Base-by-base conservation (phyloP, 2,329 filamentous ascomycete genomes). In the Albophoma yamanashiensis region DNA sequence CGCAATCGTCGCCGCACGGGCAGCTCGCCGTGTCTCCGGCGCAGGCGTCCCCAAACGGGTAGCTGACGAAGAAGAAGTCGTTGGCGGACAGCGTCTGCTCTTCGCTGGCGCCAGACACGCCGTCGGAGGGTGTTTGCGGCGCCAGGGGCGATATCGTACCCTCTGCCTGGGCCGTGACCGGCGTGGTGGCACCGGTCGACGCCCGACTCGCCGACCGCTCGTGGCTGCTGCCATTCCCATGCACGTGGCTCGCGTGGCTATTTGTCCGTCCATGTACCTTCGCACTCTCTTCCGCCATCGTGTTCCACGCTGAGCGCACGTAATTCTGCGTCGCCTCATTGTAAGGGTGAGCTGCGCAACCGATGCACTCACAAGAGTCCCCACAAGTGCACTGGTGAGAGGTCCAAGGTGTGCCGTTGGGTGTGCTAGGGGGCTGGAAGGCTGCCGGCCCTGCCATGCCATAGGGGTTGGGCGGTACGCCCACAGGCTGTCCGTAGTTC, bases 301-400 rank as follows among this genome's bases (percentile, higher is more conserved):
- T 73, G 55, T 73, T 71, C 70, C 73, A 78, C 1, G 79, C 79
- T 8, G 79, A 80, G 58, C 79, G 75, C 3, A 86, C 76, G 61
- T 78, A 78, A 57, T 75, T 77, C 62, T 77, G 80, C 57, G 82
- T 89, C 27, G 85, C 82, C 9, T 83, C 78, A 64, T 89, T 89
- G 67, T 85, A 87, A 15, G 87, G 85, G 68, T 89, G 86, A 2
- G 82, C 83, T 6, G 84, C 79, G 68, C 87, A 90, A 14, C 86
- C 87, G 42, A 89, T 75, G 67, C 87, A 90, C 64, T 85, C 80
- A 64, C 87, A 90, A 36, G 76, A 76, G 59, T 86, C 82, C 25
- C 87, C 87, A 67, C 87, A 90, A 56, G 77, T 76, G 66, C 87
- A 90, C 59, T 71, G 75, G 55, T 75, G 74, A 58, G 69, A 74